Evolutionary conservation across 805 yeast species (phyloP).

Genomic region (Kregervanrija pseudodelftensis): DNA sequence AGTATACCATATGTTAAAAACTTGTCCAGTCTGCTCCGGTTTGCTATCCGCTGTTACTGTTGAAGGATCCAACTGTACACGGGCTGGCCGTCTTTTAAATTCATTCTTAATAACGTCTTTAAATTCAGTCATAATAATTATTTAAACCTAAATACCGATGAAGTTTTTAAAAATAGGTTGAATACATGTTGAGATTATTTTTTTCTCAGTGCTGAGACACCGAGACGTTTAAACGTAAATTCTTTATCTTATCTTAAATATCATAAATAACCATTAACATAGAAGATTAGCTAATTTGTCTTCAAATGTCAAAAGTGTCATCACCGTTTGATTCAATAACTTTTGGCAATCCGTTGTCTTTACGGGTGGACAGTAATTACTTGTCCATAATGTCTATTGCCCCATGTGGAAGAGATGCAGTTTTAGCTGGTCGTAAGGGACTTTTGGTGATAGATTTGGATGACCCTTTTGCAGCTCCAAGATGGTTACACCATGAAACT

Average conservation of each 20-base stretch:
- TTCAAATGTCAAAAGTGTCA: conserved; percentile 2
- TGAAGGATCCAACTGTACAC: conserved; percentile 65
- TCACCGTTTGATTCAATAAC: conserved; percentile 43
- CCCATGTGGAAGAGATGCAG: conserved; percentile 90
- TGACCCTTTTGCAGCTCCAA: conserved; percentile 91
- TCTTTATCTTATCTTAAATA: no score
- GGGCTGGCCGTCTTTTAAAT: conserved; percentile 45
- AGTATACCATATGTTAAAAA: conserved; percentile 81
- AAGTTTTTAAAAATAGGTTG: no score
- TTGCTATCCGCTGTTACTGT: conserved; percentile 46
- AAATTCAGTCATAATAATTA: no score
- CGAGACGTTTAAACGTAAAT: no score
- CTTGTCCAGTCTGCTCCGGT: conserved; percentile 76
- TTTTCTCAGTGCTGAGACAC: background rate
- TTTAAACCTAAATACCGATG: no score
- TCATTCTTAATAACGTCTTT: background rate
- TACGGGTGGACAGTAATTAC: conserved; percentile 89
- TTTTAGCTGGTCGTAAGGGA: conserved; percentile 79
- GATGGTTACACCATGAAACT: conserved; percentile 87
- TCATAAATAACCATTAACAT: no score
- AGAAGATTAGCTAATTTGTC: no score
- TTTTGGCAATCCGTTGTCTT: conserved; percentile 73
- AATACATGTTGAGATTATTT: background rate
- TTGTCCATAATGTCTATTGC: conserved; percentile 75
- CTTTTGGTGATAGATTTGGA: conserved; percentile 86